phyloP scores from a whole-genome alignment of 2,329 filamentous ascomycete species.

The Calonectria henricotiae region DNA sequence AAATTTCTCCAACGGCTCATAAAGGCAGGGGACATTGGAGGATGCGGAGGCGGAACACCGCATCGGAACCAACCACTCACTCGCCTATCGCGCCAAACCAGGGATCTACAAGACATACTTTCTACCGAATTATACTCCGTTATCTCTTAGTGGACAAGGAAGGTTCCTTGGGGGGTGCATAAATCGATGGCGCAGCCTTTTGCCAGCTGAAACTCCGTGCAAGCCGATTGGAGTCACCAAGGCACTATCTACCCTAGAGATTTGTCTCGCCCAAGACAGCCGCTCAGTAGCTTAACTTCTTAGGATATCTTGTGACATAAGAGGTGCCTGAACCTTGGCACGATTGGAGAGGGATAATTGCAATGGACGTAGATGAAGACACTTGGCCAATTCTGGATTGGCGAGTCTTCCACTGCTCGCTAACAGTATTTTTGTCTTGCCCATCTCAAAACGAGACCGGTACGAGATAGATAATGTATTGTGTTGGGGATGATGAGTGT shows the following conservation, averaged over 20 bases:
- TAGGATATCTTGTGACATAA: neutral
- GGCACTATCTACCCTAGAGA: slow-evolving; percentile 23
- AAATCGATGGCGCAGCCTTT: neutral
- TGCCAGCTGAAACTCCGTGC: neutral
- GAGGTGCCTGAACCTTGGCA: neutral
- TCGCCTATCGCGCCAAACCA: neutral
- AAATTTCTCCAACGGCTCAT: slow-evolving; percentile 41
- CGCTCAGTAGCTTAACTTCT: neutral
- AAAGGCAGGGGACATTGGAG: neutral
- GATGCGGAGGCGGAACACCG: slow-evolving; percentile 7
- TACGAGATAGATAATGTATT: neutral
- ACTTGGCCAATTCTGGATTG: neutral
- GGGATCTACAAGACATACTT: slow-evolving; percentile 12
- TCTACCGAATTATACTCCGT: neutral
- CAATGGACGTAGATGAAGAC: neutral
- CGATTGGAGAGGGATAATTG: neutral
- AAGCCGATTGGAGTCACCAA: slow-evolving; percentile 20
- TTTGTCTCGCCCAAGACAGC: neutral
- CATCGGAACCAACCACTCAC: neutral
- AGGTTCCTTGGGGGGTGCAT: neutral
- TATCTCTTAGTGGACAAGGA: neutral
- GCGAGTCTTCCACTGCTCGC: neutral
- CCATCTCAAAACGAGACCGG: neutral
- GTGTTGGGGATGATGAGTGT: too few relatives aligned
- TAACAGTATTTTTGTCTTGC: neutral